phyloP scores from a whole-genome alignment of 1,284 basidiomycete genomes.

The Moesziomyces sp. region DNA sequence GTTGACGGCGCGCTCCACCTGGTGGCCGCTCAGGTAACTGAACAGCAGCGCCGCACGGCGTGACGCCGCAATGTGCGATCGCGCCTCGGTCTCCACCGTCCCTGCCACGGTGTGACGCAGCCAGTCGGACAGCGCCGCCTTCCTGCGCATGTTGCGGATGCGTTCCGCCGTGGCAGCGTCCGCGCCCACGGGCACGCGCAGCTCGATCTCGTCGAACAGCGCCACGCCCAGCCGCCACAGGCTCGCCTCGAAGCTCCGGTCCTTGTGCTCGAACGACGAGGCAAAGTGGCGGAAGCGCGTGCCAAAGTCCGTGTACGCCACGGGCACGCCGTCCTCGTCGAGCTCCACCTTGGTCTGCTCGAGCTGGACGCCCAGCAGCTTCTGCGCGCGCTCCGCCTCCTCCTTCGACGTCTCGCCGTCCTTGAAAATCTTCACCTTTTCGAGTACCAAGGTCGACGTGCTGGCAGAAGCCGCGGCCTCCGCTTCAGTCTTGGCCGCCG shows the following conservation, averaged over 20 bases:
- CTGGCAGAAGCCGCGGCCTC: conserved; percentile 12
- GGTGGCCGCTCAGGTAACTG: conserved; percentile 84
- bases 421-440: conserved; percentile 54
- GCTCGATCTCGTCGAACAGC: conserved; percentile 82
- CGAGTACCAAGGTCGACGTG: conserved; percentile 38
- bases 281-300: conserved; percentile 85
- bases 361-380: conserved; percentile 83
- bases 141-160: conserved; percentile 77
- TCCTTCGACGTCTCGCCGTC: conserved; percentile 26
- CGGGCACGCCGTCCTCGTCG: conserved; percentile 71
- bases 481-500: conserved; percentile 13
- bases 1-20: conserved; percentile 83
- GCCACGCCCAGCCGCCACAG: conserved; percentile 90
- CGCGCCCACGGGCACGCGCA: conserved; percentile 75
- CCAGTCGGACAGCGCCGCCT: conserved; percentile 86
- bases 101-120: conserved; percentile 80
- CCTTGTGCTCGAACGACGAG: conserved; percentile 77
- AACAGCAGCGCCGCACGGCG: conserved; percentile 72
- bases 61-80: conserved; percentile 61
- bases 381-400: conserved; percentile 68
- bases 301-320: conserved; percentile 70
- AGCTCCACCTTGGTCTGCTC: conserved; percentile 76
- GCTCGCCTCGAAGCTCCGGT: conserved; percentile 74
- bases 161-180: conserved; percentile 75
- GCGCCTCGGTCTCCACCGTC: conserved; percentile 74